These are phyloP conservation scores for Penicillium sp. DNA, from an alignment of 2,329 filamentous ascomycete genomes.

Conservation along the genomic window DNA sequence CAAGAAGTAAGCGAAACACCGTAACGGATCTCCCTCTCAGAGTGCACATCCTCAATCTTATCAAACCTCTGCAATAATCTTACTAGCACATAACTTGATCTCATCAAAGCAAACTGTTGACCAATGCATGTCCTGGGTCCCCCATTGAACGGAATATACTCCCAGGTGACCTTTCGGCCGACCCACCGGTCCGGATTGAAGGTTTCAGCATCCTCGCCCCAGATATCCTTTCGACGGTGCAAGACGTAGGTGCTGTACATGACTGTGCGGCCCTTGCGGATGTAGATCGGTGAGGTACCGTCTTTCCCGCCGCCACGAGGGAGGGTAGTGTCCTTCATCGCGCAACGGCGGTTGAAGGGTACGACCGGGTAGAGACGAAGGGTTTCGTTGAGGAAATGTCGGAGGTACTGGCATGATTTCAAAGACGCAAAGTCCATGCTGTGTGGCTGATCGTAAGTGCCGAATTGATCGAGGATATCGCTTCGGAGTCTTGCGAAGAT, in stretches of 20 bases:
- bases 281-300: neutral
- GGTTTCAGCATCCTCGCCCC: conserved; percentile 39
- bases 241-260: conserved; percentile 28
- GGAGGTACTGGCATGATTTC: neutral
- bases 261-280: conserved; percentile 13
- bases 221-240: conserved; percentile 50
- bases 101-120: conserved; percentile 26
- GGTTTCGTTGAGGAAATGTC: neutral
- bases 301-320: conserved; percentile 10
- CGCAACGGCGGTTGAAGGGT: conserved; percentile 25
- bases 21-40: neutral
- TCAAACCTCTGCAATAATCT: conserved; percentile 23
- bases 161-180: conserved; percentile 46
- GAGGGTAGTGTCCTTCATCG: conserved; percentile 1
- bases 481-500: conserved; percentile 62
- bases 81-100: conserved; percentile 20
- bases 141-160: conserved; percentile 29
- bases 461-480: conserved; percentile 66
- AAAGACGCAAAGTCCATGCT: neutral
- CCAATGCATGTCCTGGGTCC: conserved; percentile 27
- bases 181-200: conserved; percentile 51
- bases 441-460: conserved; percentile 33
- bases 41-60: neutral
- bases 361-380: conserved; percentile 19
- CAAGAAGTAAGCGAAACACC: neutral